A percentile compares a stretch with the other conserved stretches of the same genome.
These are phyloP conservation scores for Blastocrithidia nonstop DNA, from an alignment of 208 protist genomes.

Conservation along the genomic window DNA sequence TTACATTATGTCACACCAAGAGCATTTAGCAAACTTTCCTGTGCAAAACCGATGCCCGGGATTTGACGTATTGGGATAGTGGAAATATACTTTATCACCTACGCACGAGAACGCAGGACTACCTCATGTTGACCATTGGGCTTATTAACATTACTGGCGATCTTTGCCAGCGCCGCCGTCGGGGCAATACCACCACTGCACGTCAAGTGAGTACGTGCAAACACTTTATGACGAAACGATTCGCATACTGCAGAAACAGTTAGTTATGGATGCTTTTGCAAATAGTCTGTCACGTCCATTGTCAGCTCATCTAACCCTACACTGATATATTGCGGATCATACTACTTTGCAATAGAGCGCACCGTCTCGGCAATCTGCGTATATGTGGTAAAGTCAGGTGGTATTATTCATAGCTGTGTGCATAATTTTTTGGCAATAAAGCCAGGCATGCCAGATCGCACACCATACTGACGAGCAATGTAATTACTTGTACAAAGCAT, in stretches of 20 bases:
- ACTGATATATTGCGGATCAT: conserved; percentile 53
- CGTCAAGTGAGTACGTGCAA: conserved; percentile 35
- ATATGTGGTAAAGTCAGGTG: conserved; percentile 44
- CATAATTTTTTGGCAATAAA: conserved; percentile 84
- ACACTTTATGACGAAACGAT: conserved; percentile 31
- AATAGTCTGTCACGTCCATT: conserved; percentile 41
- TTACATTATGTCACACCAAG: conserved; percentile 34
- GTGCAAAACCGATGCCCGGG: conserved; percentile 33
- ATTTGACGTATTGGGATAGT: conserved; percentile 28
- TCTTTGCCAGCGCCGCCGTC: conserved; percentile 66
- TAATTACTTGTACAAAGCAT: conserved; percentile 92
- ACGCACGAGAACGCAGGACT: conserved; percentile 16
- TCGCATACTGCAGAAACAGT: conserved; percentile 17
- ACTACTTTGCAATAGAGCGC: conserved; percentile 32
- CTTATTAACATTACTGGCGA: conserved; percentile 78
- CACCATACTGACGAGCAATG: conserved; percentile 81
- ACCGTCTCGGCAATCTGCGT: conserved; percentile 19
- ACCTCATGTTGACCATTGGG: conserved; percentile 79
- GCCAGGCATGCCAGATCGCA: conserved; percentile 88
- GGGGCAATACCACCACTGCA: conserved; percentile 53
- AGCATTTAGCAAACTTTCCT: conserved; percentile 18
- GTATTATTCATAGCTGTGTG: conserved; percentile 51
- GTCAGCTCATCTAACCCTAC: conserved; percentile 61
- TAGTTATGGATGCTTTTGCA: conserved; percentile 3
- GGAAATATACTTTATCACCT: conserved; percentile 26